phyloP scores from a whole-genome alignment of 306 rosid species.

The Heteromeles arbutifolia region DNA sequence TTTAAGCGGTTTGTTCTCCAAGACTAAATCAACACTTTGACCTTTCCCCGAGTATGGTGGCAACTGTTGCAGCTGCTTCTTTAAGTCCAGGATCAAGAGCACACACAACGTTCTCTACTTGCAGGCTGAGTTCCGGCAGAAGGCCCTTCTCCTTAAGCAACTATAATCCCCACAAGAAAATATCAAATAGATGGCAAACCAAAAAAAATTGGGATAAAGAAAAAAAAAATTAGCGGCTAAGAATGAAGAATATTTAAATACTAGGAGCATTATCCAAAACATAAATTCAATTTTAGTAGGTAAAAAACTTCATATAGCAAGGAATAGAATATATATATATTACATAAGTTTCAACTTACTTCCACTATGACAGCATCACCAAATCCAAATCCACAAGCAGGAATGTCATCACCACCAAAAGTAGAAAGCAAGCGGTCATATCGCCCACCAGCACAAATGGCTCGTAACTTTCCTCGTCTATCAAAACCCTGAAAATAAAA shows the following conservation, averaged over 20 bases:
- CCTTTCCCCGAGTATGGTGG: slow-evolving; percentile 68
- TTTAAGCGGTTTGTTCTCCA: slow-evolving; percentile 90
- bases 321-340: not conserved
- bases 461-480: slow-evolving; percentile 88
- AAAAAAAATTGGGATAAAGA: not conserved
- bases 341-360: slow-evolving; percentile 40
- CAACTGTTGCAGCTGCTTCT: slow-evolving; percentile 81
- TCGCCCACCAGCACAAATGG: slow-evolving; percentile 96
- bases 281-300: not conserved
- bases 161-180: slow-evolving; percentile 24
- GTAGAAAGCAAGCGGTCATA: slow-evolving; percentile 88
- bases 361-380: slow-evolving; percentile 97
- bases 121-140: slow-evolving; percentile 58
- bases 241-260: not conserved
- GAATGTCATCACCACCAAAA: slow-evolving; percentile 80
- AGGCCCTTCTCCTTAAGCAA: slow-evolving; percentile 88
- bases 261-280: not conserved
- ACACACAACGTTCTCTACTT: slow-evolving; percentile 65
- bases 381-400: slow-evolving; percentile 97
- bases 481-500: slow-evolving; percentile 71
- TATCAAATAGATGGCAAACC: not conserved
- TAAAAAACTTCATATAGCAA: not conserved
- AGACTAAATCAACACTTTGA: slow-evolving; percentile 76
- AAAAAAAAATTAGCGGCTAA: not conserved
- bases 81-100: slow-evolving; percentile 85